Base-by-base conservation (phyloP, 2,329 filamentous ascomycete genomes). In the Colletotrichum tropicale region DNA sequence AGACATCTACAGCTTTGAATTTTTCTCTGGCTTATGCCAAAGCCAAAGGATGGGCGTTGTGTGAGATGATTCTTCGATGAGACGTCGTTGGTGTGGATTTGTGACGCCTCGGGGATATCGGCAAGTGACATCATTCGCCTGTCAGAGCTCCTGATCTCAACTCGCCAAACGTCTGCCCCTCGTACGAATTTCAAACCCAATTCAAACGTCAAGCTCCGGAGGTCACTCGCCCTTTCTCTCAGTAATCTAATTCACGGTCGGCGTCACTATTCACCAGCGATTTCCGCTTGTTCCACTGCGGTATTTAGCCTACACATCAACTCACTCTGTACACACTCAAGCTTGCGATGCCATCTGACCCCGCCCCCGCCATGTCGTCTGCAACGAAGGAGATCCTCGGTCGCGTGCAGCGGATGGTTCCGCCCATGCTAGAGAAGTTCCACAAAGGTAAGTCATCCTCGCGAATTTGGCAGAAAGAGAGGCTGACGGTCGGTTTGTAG, bases 341-440 rank as follows among this genome's bases (percentile, higher is more conserved):
- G 26, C 28, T 65, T 34, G 48, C 70, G 18, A 78, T 78, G 77
- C 56, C 71, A 66, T 72, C 69, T n/a, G 71, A 78, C 65, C 30
- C 71, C 32, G 34, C 79, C 28, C 81, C 84, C 60, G 84, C 88
- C 24, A 94, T 95, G 90, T 93, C 94, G 77, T 86, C 91, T 78
- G 87, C 92, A 30, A 95, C 96, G 26, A 94, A 92, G 85, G 92
- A 94, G 80, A 88, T 98, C 69, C 88, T 99, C 73, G 86, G 88
- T 79, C 96, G 95, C 85, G 95, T 96, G 82, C 94, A 94, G 89
- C 95, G 94, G 83, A 94, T 99, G 88, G 91, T 99, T 75, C 97
- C 97, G 78, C 97, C 97, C 13, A 95, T 99, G 95, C 91, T 98
- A 70, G 95, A 97, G 83, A 95, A 92, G 82, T 98, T 98, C 83